Percentiles rank a stretch among this genome's conserved stretches.
These are phyloP conservation scores for Coniochaeta pulveracea DNA, from an alignment of 2,329 filamentous ascomycete genomes.

Conservation along the genomic window DNA sequence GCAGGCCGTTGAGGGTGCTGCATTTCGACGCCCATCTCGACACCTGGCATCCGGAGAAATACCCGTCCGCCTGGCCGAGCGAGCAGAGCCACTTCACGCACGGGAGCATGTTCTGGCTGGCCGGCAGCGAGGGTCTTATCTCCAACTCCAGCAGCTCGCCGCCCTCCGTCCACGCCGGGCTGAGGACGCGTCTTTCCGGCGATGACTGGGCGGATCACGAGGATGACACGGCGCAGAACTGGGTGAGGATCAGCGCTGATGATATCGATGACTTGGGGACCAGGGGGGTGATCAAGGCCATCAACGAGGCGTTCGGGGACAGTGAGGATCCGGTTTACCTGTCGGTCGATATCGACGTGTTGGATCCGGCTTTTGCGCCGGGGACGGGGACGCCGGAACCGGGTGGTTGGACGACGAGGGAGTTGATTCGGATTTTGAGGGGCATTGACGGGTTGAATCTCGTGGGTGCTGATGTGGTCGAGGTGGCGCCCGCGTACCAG, in stretches of 20 bases:
- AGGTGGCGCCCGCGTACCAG: slow-evolving; percentile 71
- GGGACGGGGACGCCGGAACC: slow-evolving; percentile 71
- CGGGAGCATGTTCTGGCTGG: slow-evolving; percentile 50
- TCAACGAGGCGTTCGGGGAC: slow-evolving; percentile 42
- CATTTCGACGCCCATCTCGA: slow-evolving; percentile 62
- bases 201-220: slow-evolving; percentile 33
- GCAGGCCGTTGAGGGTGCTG: slow-evolving; percentile 48
- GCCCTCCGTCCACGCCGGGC: slow-evolving; percentile 42
- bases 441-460: slow-evolving; percentile 62
- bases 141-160: slow-evolving; percentile 32
- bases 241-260: slow-evolving; percentile 42
- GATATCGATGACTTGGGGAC: slow-evolving; percentile 64
- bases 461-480: slow-evolving; percentile 69
- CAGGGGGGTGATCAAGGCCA: slow-evolving; percentile 50
- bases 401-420: slow-evolving; percentile 70
- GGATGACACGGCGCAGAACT: slow-evolving; percentile 48
- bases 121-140: slow-evolving; percentile 49
- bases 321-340: slow-evolving; percentile 47
- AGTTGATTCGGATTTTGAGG: slow-evolving; percentile 63
- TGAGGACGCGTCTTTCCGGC: slow-evolving; percentile 39
- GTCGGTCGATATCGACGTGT: slow-evolving; percentile 69
- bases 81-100: slow-evolving; percentile 36
- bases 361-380: slow-evolving; percentile 53
- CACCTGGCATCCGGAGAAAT: slow-evolving; percentile 56
- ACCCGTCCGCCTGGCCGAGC: background rate